Conservation (phyloP, 352 stramenopile species). For the Phytopythium ostracodes region DNA sequence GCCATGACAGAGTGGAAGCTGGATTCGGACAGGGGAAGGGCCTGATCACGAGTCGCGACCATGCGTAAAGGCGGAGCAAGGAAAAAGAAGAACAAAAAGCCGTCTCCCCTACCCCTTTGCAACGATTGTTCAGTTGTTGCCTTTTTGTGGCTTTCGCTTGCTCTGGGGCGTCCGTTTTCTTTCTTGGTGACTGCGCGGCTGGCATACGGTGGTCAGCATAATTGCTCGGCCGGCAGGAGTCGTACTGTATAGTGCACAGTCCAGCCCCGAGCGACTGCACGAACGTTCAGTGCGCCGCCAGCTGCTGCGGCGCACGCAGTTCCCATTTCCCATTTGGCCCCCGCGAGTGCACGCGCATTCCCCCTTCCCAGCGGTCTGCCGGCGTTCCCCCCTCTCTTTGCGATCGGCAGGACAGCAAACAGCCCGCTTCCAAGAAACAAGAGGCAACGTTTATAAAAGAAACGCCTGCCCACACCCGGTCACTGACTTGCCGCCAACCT, state of each 20-base stretch:
- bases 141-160: background rate
- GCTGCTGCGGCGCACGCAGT: conserved; percentile 7
- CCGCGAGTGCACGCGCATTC: conserved; percentile 2
- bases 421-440: conserved; percentile 2
- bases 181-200: background rate
- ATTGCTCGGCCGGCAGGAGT: background rate
- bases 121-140: conserved; percentile 3
- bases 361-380: background rate
- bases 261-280: background rate
- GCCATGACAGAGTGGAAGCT: no score
- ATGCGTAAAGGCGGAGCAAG: background rate
- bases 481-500: conserved; percentile 1
- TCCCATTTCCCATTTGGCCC: conserved; percentile 14
- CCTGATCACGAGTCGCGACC: no score
- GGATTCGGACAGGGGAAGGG: no score
- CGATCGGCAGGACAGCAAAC: background rate
- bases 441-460: background rate
- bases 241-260: background rate
- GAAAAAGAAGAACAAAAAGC: background rate
- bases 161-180: background rate
- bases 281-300: conserved; percentile 6
- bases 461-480: no score
- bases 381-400: background rate
- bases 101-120: background rate
- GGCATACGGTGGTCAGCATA: background rate